Base-by-base conservation (phyloP, 352 stramenopile species). In the Phytophthora melonis region DNA sequence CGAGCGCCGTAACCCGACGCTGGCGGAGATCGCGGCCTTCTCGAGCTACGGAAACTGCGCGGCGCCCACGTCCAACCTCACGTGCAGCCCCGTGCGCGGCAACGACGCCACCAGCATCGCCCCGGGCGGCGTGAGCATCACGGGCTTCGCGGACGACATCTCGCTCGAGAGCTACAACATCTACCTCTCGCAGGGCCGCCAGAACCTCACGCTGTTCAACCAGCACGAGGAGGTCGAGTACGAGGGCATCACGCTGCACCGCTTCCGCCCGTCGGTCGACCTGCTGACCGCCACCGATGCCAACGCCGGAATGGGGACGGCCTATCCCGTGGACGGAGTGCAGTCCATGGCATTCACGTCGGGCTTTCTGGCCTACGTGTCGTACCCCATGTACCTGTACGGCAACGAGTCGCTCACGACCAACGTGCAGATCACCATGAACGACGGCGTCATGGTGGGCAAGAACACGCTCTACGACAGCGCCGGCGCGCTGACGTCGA, bases 151-250 rank as follows among this genome's bases (percentile, higher is more conserved):
- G 34, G 65, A 80, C 58, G 61, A 78, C n/a, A 66, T 91, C 3
- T 74, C 77, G 30, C 47, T 84, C n/a, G 55, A 67, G 27, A 66
- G 54, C 43, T 83, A 69, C 57, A 66, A 69, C 68, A 87, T 90
- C 61, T 92, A 88, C 70, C 55, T 92, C 39, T 79, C 58, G 43
- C 75, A 92, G 63, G 84, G 79, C 30, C 74, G 81, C 16, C 83
- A 91, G 75, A 91, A 93, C 72, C 36, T 93, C 19, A 87, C 83
- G 53, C 56, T 93, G 23, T 81, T 75, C 61, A 89, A 84, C 60
- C 64, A 76, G 36, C 58, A 82, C 52, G 43, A 77, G 32, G 75
- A 86, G 23, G 67, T 84, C 19, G 63, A 93, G 43, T 81, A 81
- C 21, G 49, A 85, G 10, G 82, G 63, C 43, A 87, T 88, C 63